Evolutionary conservation across 305 asterid genomes (phyloP).

Genomic region (Ilex paraguariensis): DNA sequence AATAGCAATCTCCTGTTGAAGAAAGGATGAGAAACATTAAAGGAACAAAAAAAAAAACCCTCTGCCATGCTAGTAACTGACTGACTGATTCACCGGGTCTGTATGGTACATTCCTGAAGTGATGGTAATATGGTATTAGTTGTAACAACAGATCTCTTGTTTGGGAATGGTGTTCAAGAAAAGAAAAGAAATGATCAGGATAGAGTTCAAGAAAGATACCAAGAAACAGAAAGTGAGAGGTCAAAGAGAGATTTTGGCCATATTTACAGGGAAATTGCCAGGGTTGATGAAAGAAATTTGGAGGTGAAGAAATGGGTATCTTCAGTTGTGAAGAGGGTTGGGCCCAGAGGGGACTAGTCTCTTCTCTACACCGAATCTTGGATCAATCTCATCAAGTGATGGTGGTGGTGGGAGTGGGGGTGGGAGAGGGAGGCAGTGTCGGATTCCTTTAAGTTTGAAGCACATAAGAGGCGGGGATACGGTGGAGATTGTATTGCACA

Average conservation of each 20-base stretch:
- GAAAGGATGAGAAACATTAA: no score
- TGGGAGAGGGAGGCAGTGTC: constrained; percentile 43
- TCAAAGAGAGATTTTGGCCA: no score
- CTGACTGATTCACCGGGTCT: background rate
- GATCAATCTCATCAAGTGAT: constrained; percentile 44
- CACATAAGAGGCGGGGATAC: constrained; percentile 23
- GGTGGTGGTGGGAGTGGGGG: constrained; percentile 15
- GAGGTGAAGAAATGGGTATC: background rate
- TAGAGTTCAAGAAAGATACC: background rate
- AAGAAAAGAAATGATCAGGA: background rate
- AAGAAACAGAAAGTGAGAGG: no score
- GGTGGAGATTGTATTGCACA: constrained; percentile 26
- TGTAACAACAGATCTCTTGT: no score
- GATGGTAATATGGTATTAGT: no score
- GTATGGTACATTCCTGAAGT: no score
- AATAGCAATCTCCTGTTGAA: constrained; percentile 22
- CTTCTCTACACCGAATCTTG: constrained; percentile 73
- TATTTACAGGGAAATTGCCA: no score
- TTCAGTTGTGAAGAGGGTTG: constrained; percentile 75
- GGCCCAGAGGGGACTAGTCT: constrained; percentile 91
- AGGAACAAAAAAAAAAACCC: background rate
- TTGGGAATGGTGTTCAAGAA: background rate
- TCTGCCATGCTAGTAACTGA: background rate
- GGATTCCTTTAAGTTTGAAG: constrained; percentile 41
- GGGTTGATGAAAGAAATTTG: background rate